Evolutionary conservation across 805 yeast species (phyloP), one percentile per base, ranked within the genome.

Genomic region (Zygosaccharomyces pseudorouxii): DNA sequence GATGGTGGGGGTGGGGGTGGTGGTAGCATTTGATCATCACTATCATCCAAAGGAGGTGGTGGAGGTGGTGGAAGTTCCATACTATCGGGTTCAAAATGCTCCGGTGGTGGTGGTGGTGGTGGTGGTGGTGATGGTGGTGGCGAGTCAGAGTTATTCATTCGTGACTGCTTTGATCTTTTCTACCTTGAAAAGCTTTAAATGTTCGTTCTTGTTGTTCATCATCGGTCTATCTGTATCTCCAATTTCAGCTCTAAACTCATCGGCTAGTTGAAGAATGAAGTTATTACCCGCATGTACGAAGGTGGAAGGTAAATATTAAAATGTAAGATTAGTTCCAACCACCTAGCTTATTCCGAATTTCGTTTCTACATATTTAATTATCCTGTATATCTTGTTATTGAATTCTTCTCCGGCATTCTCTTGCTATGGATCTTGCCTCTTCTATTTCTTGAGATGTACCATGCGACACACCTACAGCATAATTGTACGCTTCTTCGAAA

Each of bases 401-500:
- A 73, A 54, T 69, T 27, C 55, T 46, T 31, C 74, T 76, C 51
- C 89, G 68, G 11, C 93, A 89, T 52, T 86, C 92, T 58, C 89
- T 74, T 0, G 92, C 87, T 28, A 90, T 84, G 0, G 84, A 75
- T 38, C 96, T 71, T 0, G 96, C 97, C 63, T 89, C 97, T 58
- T 89, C 97, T 16, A 89, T 80, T 59, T 86, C 95, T 48, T 82
- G 88, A 10, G 89, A 84, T n/a, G 85, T 78, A 25, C 92, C 95
- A 46, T 74, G 77, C 4, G 78, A 75, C 55, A 89, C 74, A 48
- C 82, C 86, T 47, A 79, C 77, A 1, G 96, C 93, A 61, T 84
- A 79, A 44, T 75, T 79, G 52, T 82, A 82, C 0, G 97, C 96
- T 47, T 71, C 75, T 42, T 79, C 80, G 71, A 77, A 89, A 51